These are phyloP conservation scores for Salvia rosmarinus DNA, from an alignment of 257 asterid species.

Conservation along the genomic window DNA sequence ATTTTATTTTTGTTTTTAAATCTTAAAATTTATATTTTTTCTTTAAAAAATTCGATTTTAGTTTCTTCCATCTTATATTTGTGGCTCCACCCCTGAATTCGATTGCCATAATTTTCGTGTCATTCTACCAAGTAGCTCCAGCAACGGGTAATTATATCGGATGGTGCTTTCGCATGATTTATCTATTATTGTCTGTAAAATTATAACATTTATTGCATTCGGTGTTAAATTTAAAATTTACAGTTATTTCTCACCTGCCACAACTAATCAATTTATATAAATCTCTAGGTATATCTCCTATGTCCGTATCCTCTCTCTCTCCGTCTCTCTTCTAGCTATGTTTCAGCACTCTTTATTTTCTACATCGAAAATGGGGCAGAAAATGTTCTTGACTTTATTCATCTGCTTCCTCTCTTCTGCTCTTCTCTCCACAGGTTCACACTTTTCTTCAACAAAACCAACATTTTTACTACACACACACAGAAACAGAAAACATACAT, in stretches of 20 bases:
- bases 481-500: too few relatives aligned
- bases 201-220: conserved; percentile 9
- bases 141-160: neutral
- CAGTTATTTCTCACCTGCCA: conserved; percentile 22
- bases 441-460: neutral
- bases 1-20: too few relatives aligned
- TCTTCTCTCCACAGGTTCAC: conserved; percentile 35
- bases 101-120: neutral
- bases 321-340: too few relatives aligned
- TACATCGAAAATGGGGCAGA: conserved; percentile 6
- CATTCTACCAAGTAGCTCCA: neutral
- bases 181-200: neutral
- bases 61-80: too few relatives aligned
- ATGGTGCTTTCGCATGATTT: neutral
- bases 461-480: neutral
- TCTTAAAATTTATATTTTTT: too few relatives aligned
- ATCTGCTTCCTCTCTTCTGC: conserved; percentile 31
- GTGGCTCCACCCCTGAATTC: too few relatives aligned
- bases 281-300: neutral
- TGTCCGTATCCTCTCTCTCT: too few relatives aligned
- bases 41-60: too few relatives aligned
- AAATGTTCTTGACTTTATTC: neutral
- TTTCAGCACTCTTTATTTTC: neutral
- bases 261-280: neutral
- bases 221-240: neutral